Percentiles rank a stretch among this genome's conserved stretches.
These are phyloP conservation scores for Syncephalastrum racemosum DNA, from an alignment of 371 early-diverging fungal genomes.

Conservation along the genomic window DNA sequence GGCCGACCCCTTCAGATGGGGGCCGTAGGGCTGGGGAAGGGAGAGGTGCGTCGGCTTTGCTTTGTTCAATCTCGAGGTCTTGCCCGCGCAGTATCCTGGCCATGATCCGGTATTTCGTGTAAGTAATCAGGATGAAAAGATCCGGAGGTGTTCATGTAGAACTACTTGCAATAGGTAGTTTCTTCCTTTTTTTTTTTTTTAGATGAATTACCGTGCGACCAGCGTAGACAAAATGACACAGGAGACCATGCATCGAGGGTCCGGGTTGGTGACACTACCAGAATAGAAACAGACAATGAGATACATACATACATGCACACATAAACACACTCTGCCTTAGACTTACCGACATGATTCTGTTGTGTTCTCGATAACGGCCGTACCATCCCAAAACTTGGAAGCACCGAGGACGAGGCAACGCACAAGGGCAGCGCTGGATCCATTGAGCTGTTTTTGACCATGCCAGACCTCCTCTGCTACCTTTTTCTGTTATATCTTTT, in stretches of 20 bases:
- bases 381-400: slow-evolving; percentile 66
- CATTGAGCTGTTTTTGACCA: slow-evolving; percentile 19
- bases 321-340: too few relatives aligned
- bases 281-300: too few relatives aligned
- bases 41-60: slow-evolving; percentile 16
- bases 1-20: slow-evolving; percentile 2
- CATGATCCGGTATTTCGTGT: not conserved
- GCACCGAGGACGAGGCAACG: slow-evolving; percentile 59
- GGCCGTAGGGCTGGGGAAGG: slow-evolving; percentile 14
- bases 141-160: not conserved
- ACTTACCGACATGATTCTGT: slow-evolving; percentile 48
- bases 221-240: slow-evolving; percentile 58
- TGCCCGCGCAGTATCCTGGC: slow-evolving; percentile 41
- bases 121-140: not conserved
- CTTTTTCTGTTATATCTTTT: slow-evolving; percentile 18
- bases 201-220: slow-evolving; percentile 48
- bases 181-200: not conserved
- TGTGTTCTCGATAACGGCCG: slow-evolving; percentile 56
- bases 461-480: slow-evolving; percentile 37
- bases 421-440: slow-evolving; percentile 67
- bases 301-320: too few relatives aligned
- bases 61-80: slow-evolving; percentile 33
- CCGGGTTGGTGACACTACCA: slow-evolving; percentile 59
- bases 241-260: slow-evolving; percentile 64
- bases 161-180: not conserved